Base-by-base conservation (phyloP, 2,329 filamentous ascomycete genomes). In the Cladophialophora psammophila region DNA sequence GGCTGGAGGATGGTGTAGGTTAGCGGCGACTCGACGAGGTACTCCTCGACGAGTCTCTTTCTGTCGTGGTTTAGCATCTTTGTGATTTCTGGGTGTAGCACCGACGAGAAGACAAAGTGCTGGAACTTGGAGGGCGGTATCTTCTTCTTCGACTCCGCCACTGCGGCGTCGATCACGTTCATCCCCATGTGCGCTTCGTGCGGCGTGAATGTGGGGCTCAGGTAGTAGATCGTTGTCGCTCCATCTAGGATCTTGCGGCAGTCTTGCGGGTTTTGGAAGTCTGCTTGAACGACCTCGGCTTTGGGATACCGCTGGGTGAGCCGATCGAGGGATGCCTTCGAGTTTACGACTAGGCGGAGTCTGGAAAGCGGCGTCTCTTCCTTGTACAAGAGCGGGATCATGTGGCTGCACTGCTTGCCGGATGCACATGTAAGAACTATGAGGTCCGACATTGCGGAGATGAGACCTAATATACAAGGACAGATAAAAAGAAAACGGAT, bases 71-170 rank as follows among this genome's bases (percentile, higher is more conserved):
- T 60, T 18, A 60, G 58, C 12, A 60, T n/a, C 26, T 60, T 60
- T n/a, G n/a, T 34, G 38, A 60, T 48, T n/a, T 26, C 18, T 9
- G 89, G 92, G 65, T 76, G 71, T 1, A 78, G 65, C 34, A 80
- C 79, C n/a, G 74, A 75, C 45, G 72, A 75, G 64, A 75, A 76
- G 42, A 80, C 71, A 40, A 81, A 75, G 60, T 81, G 79, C 64
- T 74, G 71, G 68, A 79, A 76, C 0, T 42, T 42, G n/a, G 68
- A 72, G 5, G 62, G 66, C 15, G 71, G 64, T 4, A 26, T 26
- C 26, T 26, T 26, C 26, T 67, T 57, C 40, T 68, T 62, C 9
- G 68, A 64, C 59, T 76, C 68, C 9, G 66, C 38, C 0, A 74
- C 56, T 0, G 76, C 77, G 13, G 77, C 76, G 56, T 81, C 78